These are phyloP conservation scores for Coemansia sp. DNA, from an alignment of 192 early-diverging fungal genomes.

Conservation along the genomic window DNA sequence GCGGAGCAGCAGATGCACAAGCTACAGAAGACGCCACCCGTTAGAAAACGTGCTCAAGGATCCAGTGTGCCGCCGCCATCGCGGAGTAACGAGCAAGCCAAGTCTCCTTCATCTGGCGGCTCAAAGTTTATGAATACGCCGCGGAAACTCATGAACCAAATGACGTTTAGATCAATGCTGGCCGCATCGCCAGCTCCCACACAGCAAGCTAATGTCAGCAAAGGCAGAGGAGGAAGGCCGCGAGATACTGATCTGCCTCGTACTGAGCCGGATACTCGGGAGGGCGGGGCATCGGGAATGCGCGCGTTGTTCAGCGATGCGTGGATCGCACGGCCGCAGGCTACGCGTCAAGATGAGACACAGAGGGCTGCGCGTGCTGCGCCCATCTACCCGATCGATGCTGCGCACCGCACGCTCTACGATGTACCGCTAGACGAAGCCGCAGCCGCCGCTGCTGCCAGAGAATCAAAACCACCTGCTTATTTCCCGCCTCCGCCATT, in stretches of 20 bases:
- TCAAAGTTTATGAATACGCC: constrained; percentile 14
- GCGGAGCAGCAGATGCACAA: background rate
- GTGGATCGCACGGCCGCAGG: constrained; percentile 28
- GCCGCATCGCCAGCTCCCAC: constrained; percentile 17
- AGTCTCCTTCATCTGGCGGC: background rate
- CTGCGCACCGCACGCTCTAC: constrained; percentile 14
- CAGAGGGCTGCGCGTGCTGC: background rate
- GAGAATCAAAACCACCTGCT: background rate
- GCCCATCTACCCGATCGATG: constrained; percentile 5
- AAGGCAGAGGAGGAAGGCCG: background rate
- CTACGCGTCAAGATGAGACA: background rate
- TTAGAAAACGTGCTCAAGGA: background rate
- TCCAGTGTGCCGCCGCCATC: background rate
- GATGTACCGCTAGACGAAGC: constrained; percentile 19
- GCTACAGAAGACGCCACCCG: background rate
- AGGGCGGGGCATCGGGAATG: constrained; percentile 6
- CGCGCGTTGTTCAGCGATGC: constrained; percentile 34
- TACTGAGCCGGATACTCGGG: background rate
- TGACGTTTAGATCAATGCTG: constrained; percentile 23
- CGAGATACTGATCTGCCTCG: background rate
- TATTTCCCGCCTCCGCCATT: background rate
- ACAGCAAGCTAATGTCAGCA: background rate
- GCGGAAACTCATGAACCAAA: constrained; percentile 33
- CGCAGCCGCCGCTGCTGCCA: background rate
- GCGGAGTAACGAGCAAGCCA: background rate